phyloP scores from a whole-genome alignment of 2,329 filamentous ascomycete species.

The Eurotiales sp. region DNA sequence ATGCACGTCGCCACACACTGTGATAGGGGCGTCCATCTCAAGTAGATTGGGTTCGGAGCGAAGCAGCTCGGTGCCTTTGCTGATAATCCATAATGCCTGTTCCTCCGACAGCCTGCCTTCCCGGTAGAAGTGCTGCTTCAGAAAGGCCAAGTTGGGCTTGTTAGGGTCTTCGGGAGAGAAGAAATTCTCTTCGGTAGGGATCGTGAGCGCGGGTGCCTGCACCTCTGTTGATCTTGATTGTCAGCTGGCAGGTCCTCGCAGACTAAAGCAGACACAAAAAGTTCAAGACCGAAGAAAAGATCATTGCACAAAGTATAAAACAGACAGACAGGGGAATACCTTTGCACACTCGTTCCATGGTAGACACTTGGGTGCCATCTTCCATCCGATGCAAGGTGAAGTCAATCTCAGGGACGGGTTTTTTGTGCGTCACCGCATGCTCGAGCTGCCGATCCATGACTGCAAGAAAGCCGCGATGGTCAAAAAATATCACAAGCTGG shows the following conservation, averaged over 20 bases:
- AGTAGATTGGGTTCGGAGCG: conserved; percentile 89
- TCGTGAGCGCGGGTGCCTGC: conserved; percentile 90
- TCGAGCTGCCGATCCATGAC: conserved; percentile 52
- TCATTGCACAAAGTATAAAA: neutral
- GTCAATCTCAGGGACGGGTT: conserved; percentile 94
- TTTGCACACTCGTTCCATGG: conserved; percentile 95
- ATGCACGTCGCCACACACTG: conserved; percentile 96
- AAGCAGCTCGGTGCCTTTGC: conserved; percentile 80
- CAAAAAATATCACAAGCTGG: neutral
- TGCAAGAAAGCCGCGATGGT: neutral
- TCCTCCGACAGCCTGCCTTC: conserved; percentile 96
- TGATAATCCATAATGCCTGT: conserved; percentile 93
- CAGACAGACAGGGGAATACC: conserved; percentile 54
- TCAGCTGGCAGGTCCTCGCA: no score
- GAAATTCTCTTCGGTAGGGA: conserved; percentile 91
- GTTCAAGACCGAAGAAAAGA: neutral
- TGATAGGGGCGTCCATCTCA: conserved; percentile 99
- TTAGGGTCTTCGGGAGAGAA: conserved; percentile 78
- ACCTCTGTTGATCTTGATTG: conserved; percentile 66
- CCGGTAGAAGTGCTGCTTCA: conserved; percentile 98
- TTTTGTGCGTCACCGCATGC: conserved; percentile 90
- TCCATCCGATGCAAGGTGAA: conserved; percentile 99
- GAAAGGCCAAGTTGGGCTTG: conserved; percentile 88
- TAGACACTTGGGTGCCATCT: conserved; percentile 92
- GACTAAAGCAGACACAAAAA: neutral